Percentiles rank a stretch among this genome's conserved stretches.
Evolutionary conservation across 352 stramenopile species (phyloP).

Genomic region (Pythium aphanidermatum): DNA sequence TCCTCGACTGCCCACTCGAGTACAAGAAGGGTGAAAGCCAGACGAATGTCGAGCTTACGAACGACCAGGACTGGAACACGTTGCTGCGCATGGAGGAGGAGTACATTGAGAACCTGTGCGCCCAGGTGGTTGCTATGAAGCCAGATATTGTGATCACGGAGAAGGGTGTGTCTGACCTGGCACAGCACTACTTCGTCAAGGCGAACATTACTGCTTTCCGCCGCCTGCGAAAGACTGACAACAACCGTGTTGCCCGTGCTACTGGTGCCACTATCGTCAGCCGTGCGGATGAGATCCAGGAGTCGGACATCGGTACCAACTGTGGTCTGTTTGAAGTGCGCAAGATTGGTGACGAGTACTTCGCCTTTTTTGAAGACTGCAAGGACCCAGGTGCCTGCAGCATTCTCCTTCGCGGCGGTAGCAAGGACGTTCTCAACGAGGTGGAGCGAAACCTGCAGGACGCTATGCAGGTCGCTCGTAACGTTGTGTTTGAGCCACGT

Average conservation of each 20-base stretch:
- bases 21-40: conserved; percentile 99
- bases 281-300: conserved; percentile 97
- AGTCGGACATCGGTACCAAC: conserved; percentile 97
- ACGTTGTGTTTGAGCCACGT: conserved; percentile 98
- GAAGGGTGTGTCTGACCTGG: conserved; percentile 99
- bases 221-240: conserved; percentile 98
- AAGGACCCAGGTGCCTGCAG: conserved; percentile 98
- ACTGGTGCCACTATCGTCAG: conserved; percentile 97
- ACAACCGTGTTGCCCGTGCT: conserved; percentile 97
- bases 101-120: conserved; percentile 99
- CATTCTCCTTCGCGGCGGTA: conserved; percentile 96
- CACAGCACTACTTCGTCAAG: conserved; percentile 99
- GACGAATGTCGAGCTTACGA: conserved; percentile 98
- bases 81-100: conserved; percentile 99
- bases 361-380: conserved; percentile 99
- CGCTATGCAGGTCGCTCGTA: conserved; percentile 99
- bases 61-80: conserved; percentile 98
- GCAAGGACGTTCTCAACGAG: conserved; percentile 99
- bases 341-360: conserved; percentile 95
- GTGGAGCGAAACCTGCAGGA: conserved; percentile 99
- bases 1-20: conserved; percentile 98
- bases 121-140: conserved; percentile 98
- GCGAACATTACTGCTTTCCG: conserved; percentile 98
- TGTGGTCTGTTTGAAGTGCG: conserved; percentile 98
- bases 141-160: conserved; percentile 99